Base-by-base conservation (phyloP, 768 basidiomycete species). In the Mycena indigotica region DNA sequence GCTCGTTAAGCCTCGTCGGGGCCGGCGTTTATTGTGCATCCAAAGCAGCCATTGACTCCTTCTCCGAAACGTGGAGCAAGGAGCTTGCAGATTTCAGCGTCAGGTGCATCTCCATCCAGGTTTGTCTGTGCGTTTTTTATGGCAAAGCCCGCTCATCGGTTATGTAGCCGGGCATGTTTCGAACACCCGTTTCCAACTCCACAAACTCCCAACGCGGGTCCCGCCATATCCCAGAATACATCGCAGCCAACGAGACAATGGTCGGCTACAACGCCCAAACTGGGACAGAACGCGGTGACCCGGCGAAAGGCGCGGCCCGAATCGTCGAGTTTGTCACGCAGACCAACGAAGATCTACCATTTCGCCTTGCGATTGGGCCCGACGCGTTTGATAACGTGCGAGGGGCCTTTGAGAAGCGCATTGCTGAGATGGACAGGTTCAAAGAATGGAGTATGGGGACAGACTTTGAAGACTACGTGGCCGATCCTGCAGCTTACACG, bases 1-100 rank as follows among this genome's bases (percentile, higher is more conserved):
- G 55, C 3, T 40, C 44, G 19, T 5, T 55, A 4, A 50, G 50
- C 24, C 3, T 53, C 17, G 45, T 49, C 16, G 62, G 64, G 15
- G 58, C 40, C 8, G 64, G 64, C 0, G 56, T 65, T 3, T 66
- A 66, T 25, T 55, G 60, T 24, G 63, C 65, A 0, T 57, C 56
- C n/a, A 66, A 66, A 54, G 65, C 62, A 23, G 64, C 64, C 2
- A 28, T 65, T 19, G 64, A 65, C 6, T 53, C 59, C 1, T 39
- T 60, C 25, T 58, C 61, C 28, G 39, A 52, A 41, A 56, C 50
- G 5, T 54, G 45, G 41, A 48, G 53, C 5, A 46, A 19, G 3
- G 50, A 54, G 41, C 44, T 46, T 2, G 55, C 49, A 8, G 5
- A 15, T 28, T 57, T 49, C 24, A 41, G n/a, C n/a, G 53, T 48